Percentiles rank a stretch among this genome's conserved stretches.
Evolutionary conservation across 2,329 filamentous ascomycete species (phyloP).

Genomic region (Xylaria sp.): DNA sequence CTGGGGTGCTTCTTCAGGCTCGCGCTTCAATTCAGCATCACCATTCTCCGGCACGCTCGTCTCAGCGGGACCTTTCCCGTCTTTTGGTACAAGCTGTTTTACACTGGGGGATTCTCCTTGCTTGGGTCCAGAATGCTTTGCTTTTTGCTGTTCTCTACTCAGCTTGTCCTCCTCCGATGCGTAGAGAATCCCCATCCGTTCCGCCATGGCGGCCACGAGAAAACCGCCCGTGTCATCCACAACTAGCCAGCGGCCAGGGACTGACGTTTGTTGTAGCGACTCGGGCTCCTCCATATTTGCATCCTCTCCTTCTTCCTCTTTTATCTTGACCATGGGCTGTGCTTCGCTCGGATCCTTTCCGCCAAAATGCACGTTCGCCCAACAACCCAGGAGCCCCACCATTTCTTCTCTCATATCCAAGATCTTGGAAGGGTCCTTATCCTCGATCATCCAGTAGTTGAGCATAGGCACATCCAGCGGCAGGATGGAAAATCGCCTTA

Average conservation of each 20-base stretch:
- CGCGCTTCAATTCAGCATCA: slow-evolving; percentile 5
- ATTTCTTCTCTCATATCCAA: slow-evolving; percentile 89
- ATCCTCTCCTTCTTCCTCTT: slow-evolving; percentile 37
- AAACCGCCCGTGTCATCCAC: slow-evolving; percentile 89
- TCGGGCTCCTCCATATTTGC: slow-evolving; percentile 44
- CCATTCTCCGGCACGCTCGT: background rate
- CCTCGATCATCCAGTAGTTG: slow-evolving; percentile 79
- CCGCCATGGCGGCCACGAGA: slow-evolving; percentile 83
- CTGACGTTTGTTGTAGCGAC: slow-evolving; percentile 21
- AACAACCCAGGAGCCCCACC: slow-evolving; percentile 83
- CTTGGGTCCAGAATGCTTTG: slow-evolving; percentile 7
- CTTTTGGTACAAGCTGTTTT: slow-evolving; percentile 4
- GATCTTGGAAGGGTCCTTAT: slow-evolving; percentile 82
- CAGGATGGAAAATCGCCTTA: slow-evolving; percentile 85
- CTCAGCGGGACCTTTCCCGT: background rate
- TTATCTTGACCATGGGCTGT: slow-evolving; percentile 36
- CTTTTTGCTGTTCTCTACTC: slow-evolving; percentile 17
- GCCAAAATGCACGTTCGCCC: slow-evolving; percentile 88
- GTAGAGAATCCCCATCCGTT: slow-evolving; percentile 86
- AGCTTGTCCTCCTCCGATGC: slow-evolving; percentile 44
- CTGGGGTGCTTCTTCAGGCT: slow-evolving; percentile 17
- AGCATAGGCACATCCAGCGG: slow-evolving; percentile 84
- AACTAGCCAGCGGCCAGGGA: slow-evolving; percentile 76
- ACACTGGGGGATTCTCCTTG: slow-evolving; percentile 1
- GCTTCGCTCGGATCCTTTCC: slow-evolving; percentile 52